A percentile compares a stretch with the other conserved stretches of the same genome.
Conservation (phyloP, 2,329 filamentous ascomycete genomes). For the Blumeriella jaapii region DNA sequence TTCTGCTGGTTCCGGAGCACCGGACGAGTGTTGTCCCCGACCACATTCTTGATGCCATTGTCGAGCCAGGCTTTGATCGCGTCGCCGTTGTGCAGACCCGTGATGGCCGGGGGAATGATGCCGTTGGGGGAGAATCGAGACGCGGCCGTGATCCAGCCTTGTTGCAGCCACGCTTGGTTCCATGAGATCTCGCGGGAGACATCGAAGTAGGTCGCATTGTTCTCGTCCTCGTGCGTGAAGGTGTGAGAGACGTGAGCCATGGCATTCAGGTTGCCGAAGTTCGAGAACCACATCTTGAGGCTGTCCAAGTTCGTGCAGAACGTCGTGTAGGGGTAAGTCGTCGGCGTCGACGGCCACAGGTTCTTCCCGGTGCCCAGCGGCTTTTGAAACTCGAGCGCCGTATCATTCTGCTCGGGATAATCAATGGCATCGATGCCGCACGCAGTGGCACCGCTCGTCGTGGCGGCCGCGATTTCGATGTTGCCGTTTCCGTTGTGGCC, state of each 20-base stretch:
- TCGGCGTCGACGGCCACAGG: conserved; percentile 33
- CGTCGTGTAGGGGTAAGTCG: conserved; percentile 18
- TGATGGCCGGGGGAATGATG: conserved; percentile 52
- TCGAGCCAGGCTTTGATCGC: conserved; percentile 46
- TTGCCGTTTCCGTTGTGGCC: conserved; percentile 46
- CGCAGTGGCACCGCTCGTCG: conserved; percentile 5
- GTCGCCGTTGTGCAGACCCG: conserved; percentile 53
- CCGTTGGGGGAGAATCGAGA: conserved; percentile 39
- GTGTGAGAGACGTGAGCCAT: conserved; percentile 52
- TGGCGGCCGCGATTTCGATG: conserved; percentile 27
- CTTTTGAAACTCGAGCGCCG: conserved; percentile 34
- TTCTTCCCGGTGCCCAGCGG: conserved; percentile 38
- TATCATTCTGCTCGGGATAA: conserved; percentile 34
- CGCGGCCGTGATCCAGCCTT: conserved; percentile 37
- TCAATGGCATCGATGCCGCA: conserved; percentile 30
- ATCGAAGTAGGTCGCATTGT: conserved; percentile 49
- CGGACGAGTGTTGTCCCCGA: conserved; percentile 52
- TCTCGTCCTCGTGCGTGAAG: conserved; percentile 46
- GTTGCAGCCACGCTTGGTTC: conserved; percentile 47
- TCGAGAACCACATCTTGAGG: conserved; percentile 43
- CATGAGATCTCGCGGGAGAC: conserved; percentile 45
- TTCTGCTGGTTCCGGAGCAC: conserved; percentile 35
- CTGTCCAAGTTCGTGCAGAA: conserved; percentile 38
- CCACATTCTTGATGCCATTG: conserved; percentile 46
- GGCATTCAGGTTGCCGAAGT: conserved; percentile 36